Percentiles rank a stretch among this genome's conserved stretches.
These are phyloP conservation scores for Dioscorea cayenensis DNA, from an alignment of 116 monocot species.

Conservation along the genomic window DNA sequence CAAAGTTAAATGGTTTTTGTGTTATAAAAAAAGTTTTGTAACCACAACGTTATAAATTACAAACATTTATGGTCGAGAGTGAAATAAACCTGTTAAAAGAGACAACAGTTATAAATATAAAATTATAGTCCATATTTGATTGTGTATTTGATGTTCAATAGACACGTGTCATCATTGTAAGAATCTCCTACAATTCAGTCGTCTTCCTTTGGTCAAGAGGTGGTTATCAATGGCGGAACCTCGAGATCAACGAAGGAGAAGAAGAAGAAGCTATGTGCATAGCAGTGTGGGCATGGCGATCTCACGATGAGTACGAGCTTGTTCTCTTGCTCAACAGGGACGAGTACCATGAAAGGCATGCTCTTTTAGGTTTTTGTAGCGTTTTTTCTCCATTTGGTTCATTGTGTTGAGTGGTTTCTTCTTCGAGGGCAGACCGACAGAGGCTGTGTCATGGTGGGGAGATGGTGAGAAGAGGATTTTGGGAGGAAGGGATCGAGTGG, in stretches of 20 bases:
- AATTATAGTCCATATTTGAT: too few species aligned
- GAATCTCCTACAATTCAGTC: too few species aligned
- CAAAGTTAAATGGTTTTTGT: too few species aligned
- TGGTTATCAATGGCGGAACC: too few species aligned
- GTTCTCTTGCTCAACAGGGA: constrained; percentile 53
- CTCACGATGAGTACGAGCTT: constrained; percentile 38
- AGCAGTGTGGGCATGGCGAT: constrained; percentile 52
- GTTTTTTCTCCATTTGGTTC: background rate
- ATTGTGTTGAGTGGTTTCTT: background rate
- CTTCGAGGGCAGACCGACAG: constrained; percentile 44
- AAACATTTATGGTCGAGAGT: too few species aligned
- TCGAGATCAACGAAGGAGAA: background rate
- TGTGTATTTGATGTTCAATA: too few species aligned
- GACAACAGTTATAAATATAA: too few species aligned
- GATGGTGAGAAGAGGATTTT: constrained; percentile 45
- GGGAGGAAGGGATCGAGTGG: constrained; percentile 67
- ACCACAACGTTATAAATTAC: too few species aligned
- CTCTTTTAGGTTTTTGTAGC: background rate
- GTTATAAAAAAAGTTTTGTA: too few species aligned
- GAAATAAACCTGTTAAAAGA: too few species aligned
- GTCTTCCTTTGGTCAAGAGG: too few species aligned
- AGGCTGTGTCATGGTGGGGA: constrained; percentile 70
- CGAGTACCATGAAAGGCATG: constrained; percentile 21
- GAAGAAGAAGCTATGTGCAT: constrained; percentile 40
- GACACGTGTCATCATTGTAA: too few species aligned